Conservation (phyloP, 2,329 filamentous ascomycete species). For the Whalleya microplaca region DNA sequence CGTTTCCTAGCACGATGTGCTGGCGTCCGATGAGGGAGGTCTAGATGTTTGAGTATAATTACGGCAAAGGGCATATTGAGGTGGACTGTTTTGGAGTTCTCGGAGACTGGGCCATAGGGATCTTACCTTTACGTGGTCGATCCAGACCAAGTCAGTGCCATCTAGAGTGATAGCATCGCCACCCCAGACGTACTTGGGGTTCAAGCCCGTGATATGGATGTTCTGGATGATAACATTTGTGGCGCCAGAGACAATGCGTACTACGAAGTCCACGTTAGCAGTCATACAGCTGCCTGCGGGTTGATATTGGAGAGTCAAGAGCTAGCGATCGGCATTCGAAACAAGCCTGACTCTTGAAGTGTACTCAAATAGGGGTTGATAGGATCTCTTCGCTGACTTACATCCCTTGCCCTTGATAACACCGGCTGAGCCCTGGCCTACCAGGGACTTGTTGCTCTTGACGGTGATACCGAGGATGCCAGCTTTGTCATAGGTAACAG, state of each 20-base stretch:
- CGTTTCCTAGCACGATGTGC: constrained; percentile 43
- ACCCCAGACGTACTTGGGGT: constrained; percentile 63
- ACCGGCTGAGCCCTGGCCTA: constrained; percentile 56
- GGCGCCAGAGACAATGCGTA: constrained; percentile 40
- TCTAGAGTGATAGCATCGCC: constrained; percentile 61
- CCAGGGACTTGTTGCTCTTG: constrained; percentile 59
- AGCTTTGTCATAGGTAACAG: constrained; percentile 55
- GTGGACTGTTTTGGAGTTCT: constrained; percentile 1
- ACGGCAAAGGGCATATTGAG: neutral
- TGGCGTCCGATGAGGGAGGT: constrained; percentile 48
- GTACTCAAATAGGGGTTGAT: too few relatives aligned
- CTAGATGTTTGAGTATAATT: constrained; percentile 5
- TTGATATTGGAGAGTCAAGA: too few relatives aligned
- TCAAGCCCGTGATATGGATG: constrained; percentile 58
- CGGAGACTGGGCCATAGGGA: neutral
- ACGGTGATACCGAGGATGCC: constrained; percentile 55
- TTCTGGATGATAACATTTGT: constrained; percentile 66
- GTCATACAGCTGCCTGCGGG: too few relatives aligned
- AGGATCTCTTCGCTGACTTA: too few relatives aligned
- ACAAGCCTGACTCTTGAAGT: too few relatives aligned
- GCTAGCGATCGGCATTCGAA: too few relatives aligned
- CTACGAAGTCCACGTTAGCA: too few relatives aligned
- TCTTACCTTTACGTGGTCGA: constrained; percentile 29
- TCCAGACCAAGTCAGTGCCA: constrained; percentile 43
- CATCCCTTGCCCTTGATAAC: constrained; percentile 51